Evolutionary conservation across 306 rosid genomes (phyloP).

Genomic region (Sicyos edulis): DNA sequence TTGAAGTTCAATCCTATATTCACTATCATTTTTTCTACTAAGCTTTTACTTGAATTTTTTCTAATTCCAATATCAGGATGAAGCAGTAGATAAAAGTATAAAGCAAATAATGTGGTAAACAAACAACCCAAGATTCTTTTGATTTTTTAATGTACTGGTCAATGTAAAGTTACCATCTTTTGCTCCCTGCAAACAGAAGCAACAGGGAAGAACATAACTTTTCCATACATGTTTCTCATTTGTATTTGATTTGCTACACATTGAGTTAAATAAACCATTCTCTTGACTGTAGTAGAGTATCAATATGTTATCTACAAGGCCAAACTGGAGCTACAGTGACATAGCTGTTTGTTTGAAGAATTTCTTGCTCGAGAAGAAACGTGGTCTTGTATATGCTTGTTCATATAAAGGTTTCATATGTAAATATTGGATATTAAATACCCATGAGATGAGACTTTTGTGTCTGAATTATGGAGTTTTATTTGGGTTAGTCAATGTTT

Average conservation of each 20-base stretch:
- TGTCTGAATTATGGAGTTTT: background rate
- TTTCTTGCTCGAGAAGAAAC: background rate
- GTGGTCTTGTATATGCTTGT: background rate
- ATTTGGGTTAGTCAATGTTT: background rate
- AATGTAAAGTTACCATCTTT: slow-evolving; percentile 7
- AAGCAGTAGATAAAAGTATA: slow-evolving; percentile 9
- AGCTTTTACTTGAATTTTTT: background rate
- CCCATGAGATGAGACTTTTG: background rate
- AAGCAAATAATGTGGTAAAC: slow-evolving; percentile 6
- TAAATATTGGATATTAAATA: background rate
- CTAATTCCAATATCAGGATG: background rate
- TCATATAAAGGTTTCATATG: background rate
- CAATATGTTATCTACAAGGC: background rate
- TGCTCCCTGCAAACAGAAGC: slow-evolving; percentile 13
- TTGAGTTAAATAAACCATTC: background rate
- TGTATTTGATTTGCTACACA: background rate
- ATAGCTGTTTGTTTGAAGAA: background rate
- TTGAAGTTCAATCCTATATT: background rate
- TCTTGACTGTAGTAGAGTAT: background rate
- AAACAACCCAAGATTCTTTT: slow-evolving; percentile 3
- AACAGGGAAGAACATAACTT: background rate
- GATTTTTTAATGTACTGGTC: slow-evolving; percentile 1
- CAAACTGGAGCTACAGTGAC: background rate
- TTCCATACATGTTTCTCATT: background rate
- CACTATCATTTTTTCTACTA: slow-evolving; percentile 15